Base-by-base conservation (phyloP, 805 yeast species). In the Pichia occidentalis region DNA sequence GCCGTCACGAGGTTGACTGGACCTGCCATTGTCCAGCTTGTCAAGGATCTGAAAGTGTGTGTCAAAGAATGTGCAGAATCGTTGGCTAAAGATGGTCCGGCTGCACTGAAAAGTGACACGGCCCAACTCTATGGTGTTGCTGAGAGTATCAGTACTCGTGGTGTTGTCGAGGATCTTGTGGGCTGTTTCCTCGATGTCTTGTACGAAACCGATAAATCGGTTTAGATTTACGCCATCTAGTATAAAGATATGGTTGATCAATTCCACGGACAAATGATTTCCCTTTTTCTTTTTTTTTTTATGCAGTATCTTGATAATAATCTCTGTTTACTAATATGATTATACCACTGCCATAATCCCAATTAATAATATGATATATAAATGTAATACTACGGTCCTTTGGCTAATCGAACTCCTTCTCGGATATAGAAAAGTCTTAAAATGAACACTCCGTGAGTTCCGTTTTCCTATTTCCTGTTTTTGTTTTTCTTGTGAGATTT, bases 81-180 rank as follows among this genome's bases (percentile, higher is more conserved):
- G 2, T 43, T 51, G 11, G 42, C 43, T 29, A 39, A 40, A 12
- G 37, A 28, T 12, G 42, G 40, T 14, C 12, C 16, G 7, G 21
- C 32, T 17, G 34, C 44, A 7, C 24, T 48, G 21, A 42, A 52
- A 20, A 58, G 74, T 27, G 85, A 83, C 41, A 85, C 95, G 1
- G 92, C 95, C 12, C 95, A 92, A 3, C 56, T 90, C 31, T 90
- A 90, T 53, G 98, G 98, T 48, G 94, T 90, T 32, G 97, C 97
- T 2, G 97, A 96, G 7, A 84, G 92, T 52, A 75, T 92, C 17
- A 66, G 73, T 40, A 86, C 96, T 0, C 72, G 78, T 0, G 92
- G 95, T 3, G 77, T 92, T 11, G 96, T 87, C 9, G 95, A 83
- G 42, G 69, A 71, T 39, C 60, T 90, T 9, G 82, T 90, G 28